Conservation (phyloP, 192 early-diverging fungal species). For the Backusella tarrabulga region DNA sequence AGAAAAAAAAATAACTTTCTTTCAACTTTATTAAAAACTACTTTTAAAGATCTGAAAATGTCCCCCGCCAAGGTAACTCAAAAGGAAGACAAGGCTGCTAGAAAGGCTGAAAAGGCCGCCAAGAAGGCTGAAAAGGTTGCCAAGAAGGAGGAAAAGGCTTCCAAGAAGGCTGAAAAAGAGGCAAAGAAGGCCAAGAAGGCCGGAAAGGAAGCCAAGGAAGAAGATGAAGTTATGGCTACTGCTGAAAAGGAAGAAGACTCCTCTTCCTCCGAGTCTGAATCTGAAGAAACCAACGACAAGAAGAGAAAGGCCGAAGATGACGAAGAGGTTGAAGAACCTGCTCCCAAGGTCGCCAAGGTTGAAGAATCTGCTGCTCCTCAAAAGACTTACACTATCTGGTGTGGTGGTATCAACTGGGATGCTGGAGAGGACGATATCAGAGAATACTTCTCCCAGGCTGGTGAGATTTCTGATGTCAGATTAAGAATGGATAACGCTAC, state of each 20-base stretch:
- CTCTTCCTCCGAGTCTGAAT: conserved; percentile 18
- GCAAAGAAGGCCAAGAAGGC: conserved; percentile 25
- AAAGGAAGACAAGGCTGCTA: conserved; percentile 41
- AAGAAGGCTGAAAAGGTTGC: conserved; percentile 21
- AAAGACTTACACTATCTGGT: conserved; percentile 59
- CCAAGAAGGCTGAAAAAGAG: conserved; percentile 19
- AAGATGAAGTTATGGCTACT: conserved; percentile 18
- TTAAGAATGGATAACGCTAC: conserved; percentile 75
- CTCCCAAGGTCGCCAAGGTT: conserved; percentile 25
- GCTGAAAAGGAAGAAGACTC: neutral
- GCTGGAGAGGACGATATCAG: conserved; percentile 64
- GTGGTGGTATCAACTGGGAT: conserved; percentile 76
- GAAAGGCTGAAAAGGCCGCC: conserved; percentile 12
- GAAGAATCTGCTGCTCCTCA: conserved; percentile 16
- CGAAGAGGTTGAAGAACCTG: conserved; percentile 38
- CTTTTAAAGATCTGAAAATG: conserved; percentile 15
- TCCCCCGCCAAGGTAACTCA: conserved; percentile 40
- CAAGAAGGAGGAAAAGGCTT: conserved; percentile 27
- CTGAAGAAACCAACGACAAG: conserved; percentile 42
- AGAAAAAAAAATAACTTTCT: neutral
- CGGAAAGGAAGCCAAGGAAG: conserved; percentile 10
- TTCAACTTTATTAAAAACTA: neutral
- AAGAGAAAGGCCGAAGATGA: conserved; percentile 31
- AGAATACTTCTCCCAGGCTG: conserved; percentile 62
- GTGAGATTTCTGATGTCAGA: conserved; percentile 70